Evolutionary conservation across 106 monocot genomes (phyloP).

Genomic region (Vanilla planifolia): DNA sequence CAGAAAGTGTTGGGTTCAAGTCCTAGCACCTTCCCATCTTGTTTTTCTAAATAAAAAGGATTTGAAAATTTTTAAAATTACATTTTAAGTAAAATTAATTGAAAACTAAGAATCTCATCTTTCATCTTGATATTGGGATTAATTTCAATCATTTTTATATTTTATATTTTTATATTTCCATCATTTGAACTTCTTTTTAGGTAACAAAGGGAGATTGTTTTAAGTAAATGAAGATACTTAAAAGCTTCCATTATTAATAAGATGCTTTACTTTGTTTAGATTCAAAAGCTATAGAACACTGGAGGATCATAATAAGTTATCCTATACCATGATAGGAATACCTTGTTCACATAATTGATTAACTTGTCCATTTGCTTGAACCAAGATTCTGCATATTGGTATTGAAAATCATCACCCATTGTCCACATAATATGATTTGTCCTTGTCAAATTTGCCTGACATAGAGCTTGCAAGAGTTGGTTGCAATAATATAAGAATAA

Average conservation of each 20-base stretch:
- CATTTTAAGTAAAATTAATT: too few species aligned
- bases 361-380: constrained; percentile 66
- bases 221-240: not conserved
- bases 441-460: constrained; percentile 50
- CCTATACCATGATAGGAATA: constrained; percentile 7
- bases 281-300: not conserved
- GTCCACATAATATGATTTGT: constrained; percentile 75
- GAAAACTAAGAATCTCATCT: too few species aligned
- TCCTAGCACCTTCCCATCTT: too few species aligned
- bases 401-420: constrained; percentile 61
- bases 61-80: too few species aligned
- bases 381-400: constrained; percentile 64
- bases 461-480: not conserved
- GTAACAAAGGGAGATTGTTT: too few species aligned
- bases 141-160: too few species aligned
- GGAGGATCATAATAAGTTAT: not conserved
- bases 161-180: too few species aligned
- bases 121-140: too few species aligned
- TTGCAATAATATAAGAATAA: not conserved
- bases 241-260: not conserved
- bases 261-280: not conserved
- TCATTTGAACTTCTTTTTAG: too few species aligned
- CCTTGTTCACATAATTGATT: constrained; percentile 69
- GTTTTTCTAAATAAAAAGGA: too few species aligned
- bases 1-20: too few species aligned